Base-by-base conservation (phyloP, 306 rosid species). In the Gastrolobium bilobum region DNA sequence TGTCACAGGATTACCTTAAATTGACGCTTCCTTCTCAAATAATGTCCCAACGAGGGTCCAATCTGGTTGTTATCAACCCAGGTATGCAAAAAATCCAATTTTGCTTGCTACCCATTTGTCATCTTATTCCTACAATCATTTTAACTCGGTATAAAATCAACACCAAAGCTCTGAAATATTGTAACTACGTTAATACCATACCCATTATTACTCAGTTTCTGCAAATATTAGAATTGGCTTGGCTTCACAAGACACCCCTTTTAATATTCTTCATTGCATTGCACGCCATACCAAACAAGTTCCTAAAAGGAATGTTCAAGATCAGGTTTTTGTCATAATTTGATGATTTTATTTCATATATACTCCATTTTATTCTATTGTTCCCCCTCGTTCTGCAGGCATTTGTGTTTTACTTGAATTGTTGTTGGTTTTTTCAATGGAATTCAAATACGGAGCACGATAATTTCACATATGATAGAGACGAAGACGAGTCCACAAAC, bases 11-110 rank as follows among this genome's bases (percentile, higher is more conserved):
- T 82, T 91, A 89, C 87, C 83, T 91, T 15, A 91, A 89, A 82
- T 70, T 94, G 63, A 92, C 87, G 26, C 90, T 86, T 6, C 97
- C 97, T 80, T 89, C 97, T 3, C 94, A 89, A 62, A 82, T 91
- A 4, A 61, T 90, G 58, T 65, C 89, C 26, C 0, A 20, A 20
- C 1, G 26, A 20, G 26, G 26, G 26, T 20, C 26, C 26, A 20
- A 20, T 20, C 26, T 20, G 26, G 1, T 20, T 20, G 26, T 20
- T 20, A 20, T 20, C 26, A 20, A 20, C 26, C 26, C 94, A 62
- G 97, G 97, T 86, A 79, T 51, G 53, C 39, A 52, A 82, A 62
- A 26, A 71, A 42, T 65, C 35, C 72, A n/a, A 2, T 10, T 40
- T 59, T 53, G 13, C 68, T 8, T 57, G 30, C n/a, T 13, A 43